Conservation (phyloP, 2,329 filamentous ascomycete genomes). For the Pyricularia sp. region DNA sequence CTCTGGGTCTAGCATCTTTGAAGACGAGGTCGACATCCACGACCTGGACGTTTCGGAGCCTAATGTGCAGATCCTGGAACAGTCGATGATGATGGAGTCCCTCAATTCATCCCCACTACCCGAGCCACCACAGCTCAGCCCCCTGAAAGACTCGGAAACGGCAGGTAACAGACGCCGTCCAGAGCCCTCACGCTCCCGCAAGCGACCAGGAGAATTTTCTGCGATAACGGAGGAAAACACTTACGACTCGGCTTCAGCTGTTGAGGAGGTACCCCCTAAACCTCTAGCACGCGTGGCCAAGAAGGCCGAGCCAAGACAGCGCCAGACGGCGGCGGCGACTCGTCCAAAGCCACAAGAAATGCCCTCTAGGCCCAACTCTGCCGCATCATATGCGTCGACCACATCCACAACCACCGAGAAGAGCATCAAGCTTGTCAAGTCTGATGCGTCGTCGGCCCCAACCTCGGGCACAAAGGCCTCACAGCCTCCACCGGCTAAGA, state of each 20-base stretch:
- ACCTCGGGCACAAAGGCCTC: background rate
- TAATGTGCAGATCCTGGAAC: slow-evolving; percentile 31
- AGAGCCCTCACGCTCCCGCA: slow-evolving; percentile 7
- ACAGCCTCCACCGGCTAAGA: slow-evolving; percentile 3
- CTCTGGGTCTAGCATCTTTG: slow-evolving; percentile 28
- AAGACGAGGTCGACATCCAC: slow-evolving; percentile 28
- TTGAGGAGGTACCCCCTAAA: background rate
- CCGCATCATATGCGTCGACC: slow-evolving; percentile 3
- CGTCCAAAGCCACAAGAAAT: background rate
- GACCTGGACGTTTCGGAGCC: slow-evolving; percentile 28
- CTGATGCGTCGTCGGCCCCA: background rate
- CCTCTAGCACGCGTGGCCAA: background rate
- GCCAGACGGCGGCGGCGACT: background rate
- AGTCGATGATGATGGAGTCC: slow-evolving; percentile 23
- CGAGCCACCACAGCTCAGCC: slow-evolving; percentile 32
- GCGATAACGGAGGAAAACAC: slow-evolving; percentile 36
- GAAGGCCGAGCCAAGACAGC: background rate
- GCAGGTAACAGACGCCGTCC: slow-evolving; percentile 30
- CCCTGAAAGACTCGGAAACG: slow-evolving; percentile 37
- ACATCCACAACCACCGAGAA: background rate
- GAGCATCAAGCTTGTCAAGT: slow-evolving; percentile 3
- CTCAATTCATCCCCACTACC: slow-evolving; percentile 32
- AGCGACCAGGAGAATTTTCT: slow-evolving; percentile 25
- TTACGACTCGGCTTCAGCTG: slow-evolving; percentile 20
- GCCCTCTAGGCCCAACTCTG: slow-evolving; percentile 6